Conservation (phyloP, 192 early-diverging fungal species). For the Coemansia sp. region DNA sequence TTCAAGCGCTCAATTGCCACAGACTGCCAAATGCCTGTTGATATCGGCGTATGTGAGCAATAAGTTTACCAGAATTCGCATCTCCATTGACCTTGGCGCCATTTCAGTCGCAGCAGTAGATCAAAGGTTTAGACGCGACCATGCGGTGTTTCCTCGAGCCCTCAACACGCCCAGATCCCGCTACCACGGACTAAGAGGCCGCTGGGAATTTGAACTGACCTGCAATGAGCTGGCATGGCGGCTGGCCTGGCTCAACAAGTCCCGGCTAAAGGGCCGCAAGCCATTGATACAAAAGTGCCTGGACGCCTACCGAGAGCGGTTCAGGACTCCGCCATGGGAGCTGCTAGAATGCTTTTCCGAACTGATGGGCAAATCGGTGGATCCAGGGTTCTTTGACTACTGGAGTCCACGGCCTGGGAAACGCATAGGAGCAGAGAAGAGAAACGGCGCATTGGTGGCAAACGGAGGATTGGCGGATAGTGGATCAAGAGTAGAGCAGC, state of each 20-base stretch:
- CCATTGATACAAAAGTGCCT: slow-evolving; percentile 50
- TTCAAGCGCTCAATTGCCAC: slow-evolving; percentile 3
- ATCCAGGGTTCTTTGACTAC: slow-evolving; percentile 31
- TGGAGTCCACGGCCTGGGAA: slow-evolving; percentile 34
- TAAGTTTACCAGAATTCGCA: slow-evolving; percentile 36
- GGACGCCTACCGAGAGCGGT: slow-evolving; percentile 45
- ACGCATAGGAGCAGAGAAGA: background rate
- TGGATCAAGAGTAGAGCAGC: background rate
- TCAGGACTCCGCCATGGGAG: slow-evolving; percentile 41
- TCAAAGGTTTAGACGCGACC: slow-evolving; percentile 26
- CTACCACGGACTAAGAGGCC: slow-evolving; percentile 34
- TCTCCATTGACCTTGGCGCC: slow-evolving; percentile 32
- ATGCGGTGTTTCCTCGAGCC: slow-evolving; percentile 50
- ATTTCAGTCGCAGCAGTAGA: slow-evolving; percentile 15
- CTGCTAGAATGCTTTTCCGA: slow-evolving; percentile 21
- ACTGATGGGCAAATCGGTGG: slow-evolving; percentile 24
- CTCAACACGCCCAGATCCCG: slow-evolving; percentile 28
- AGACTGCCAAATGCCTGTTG: slow-evolving; percentile 33
- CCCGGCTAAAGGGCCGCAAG: slow-evolving; percentile 31
- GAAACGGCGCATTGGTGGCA: too few species aligned
- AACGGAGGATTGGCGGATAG: background rate
- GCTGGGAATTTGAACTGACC: slow-evolving; percentile 78
- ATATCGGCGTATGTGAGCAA: slow-evolving; percentile 28
- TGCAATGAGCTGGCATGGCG: slow-evolving; percentile 86
- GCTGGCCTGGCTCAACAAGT: slow-evolving; percentile 70